These are phyloP conservation scores for Aspergillus diversus DNA, from an alignment of 495 filamentous ascomycete genomes.

Conservation along the genomic window DNA sequence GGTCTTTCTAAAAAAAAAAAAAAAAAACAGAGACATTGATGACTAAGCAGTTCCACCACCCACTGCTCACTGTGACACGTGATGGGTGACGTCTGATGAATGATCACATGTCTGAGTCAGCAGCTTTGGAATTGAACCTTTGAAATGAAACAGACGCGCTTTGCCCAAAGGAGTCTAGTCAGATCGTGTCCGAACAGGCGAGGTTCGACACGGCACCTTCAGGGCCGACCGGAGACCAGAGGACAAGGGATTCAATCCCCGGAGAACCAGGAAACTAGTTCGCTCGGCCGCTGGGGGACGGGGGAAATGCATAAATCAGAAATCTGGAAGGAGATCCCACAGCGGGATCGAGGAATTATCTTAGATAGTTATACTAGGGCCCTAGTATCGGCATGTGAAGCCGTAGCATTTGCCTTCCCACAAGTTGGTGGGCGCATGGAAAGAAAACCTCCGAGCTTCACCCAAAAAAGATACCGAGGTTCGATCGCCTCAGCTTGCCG, in stretches of 20 bases:
- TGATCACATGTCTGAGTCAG: constrained; percentile 44
- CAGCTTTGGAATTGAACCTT: constrained; percentile 7
- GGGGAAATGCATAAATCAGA: neutral
- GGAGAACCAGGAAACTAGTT: neutral
- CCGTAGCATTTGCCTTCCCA: constrained; percentile 30
- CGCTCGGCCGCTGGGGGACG: too few species aligned
- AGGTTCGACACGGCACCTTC: neutral
- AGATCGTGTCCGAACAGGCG: neutral
- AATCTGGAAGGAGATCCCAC: neutral
- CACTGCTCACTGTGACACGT: constrained; percentile 2
- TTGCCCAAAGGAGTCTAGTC: neutral
- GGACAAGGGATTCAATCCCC: neutral
- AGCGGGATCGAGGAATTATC: neutral
- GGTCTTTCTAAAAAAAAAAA: neutral
- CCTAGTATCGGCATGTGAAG: constrained; percentile 47
- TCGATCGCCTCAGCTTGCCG: constrained; percentile 35
- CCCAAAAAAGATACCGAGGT: constrained; percentile 50
- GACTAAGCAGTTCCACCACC: neutral
- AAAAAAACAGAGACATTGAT: neutral
- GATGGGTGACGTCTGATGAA: constrained; percentile 3
- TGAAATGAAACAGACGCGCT: neutral
- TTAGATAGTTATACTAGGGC: neutral
- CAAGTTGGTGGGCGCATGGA: constrained; percentile 23
- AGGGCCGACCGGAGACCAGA: neutral
- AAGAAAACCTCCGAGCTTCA: constrained; percentile 30